A percentile compares a stretch with the other conserved stretches of the same genome.
Evolutionary conservation across 768 basidiomycete genomes (phyloP).

Genomic region (Ramaria rubella): DNA sequence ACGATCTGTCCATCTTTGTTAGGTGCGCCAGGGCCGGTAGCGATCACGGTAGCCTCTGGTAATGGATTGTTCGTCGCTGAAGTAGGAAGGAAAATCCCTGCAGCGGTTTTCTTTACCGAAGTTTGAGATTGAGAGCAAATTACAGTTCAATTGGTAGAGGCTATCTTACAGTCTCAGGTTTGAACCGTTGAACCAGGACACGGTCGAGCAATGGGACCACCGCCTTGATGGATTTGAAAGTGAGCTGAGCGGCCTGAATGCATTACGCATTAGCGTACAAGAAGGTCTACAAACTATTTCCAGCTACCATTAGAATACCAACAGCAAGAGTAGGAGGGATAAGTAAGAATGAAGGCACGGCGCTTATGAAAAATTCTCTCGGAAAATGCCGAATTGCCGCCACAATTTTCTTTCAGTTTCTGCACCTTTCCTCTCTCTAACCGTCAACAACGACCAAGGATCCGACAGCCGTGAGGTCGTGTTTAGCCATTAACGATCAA

Average conservation of each 20-base stretch:
- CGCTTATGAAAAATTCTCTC: constrained; percentile 4
- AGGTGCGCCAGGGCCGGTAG: constrained; percentile 90
- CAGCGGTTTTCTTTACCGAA: constrained; percentile 89
- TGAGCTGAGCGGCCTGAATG: constrained; percentile 77
- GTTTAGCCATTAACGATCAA: background rate
- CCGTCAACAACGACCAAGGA: constrained; percentile 8
- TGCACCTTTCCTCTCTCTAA: background rate
- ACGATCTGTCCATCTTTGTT: constrained; percentile 76
- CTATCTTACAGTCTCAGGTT: constrained; percentile 78
- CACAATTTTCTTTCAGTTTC: background rate
- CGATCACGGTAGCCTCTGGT: constrained; percentile 96
- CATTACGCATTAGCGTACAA: background rate
- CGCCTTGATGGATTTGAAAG: constrained; percentile 92
- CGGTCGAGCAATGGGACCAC: constrained; percentile 91
- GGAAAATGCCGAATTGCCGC: background rate
- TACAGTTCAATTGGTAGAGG: background rate
- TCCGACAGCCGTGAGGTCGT: constrained; percentile 12
- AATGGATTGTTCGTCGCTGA: constrained; percentile 78
- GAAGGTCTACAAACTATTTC: background rate
- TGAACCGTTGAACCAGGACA: constrained; percentile 95
- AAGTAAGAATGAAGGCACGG: background rate
- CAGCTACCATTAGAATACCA: constrained; percentile 1
- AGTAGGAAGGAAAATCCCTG: constrained; percentile 92
- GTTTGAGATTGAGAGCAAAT: background rate
- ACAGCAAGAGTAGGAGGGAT: background rate